These are phyloP conservation scores for Blepharisma japonicum DNA, from an alignment of 73 alveolate genomes.

Conservation along the genomic window DNA sequence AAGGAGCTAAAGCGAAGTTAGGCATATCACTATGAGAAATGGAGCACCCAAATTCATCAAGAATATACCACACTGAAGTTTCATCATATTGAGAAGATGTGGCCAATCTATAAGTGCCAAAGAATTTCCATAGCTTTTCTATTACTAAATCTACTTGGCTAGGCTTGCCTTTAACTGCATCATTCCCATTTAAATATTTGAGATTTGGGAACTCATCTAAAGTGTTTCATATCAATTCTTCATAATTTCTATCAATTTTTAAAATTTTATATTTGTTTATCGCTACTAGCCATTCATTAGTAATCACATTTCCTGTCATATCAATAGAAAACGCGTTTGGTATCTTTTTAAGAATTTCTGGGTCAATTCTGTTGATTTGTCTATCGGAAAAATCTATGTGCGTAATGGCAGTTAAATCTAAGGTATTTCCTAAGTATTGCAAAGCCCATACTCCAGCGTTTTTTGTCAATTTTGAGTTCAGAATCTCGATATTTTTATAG, in stretches of 20 bases:
- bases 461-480: conserved; percentile 69
- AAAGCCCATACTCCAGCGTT: conserved; percentile 79
- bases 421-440: conserved; percentile 41
- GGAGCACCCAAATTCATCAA: conserved; percentile 89
- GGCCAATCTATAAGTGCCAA: conserved; percentile 80
- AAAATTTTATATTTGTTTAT: background rate
- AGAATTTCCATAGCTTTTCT: conserved; percentile 68
- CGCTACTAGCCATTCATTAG: conserved; percentile 24
- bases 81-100: conserved; percentile 79
- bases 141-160: conserved; percentile 25
- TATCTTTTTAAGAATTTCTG: conserved; percentile 50
- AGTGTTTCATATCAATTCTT: conserved; percentile 2
- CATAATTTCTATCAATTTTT: background rate
- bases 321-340: conserved; percentile 43
- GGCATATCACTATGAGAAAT: conserved; percentile 90
- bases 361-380: conserved; percentile 45
- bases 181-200: conserved; percentile 34
- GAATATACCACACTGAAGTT: conserved; percentile 82
- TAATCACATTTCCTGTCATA: conserved; percentile 33
- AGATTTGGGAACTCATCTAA: conserved; percentile 11
- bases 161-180: conserved; percentile 47
- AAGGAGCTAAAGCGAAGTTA: conserved; percentile 82
- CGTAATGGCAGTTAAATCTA: conserved; percentile 43
- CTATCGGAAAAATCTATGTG: conserved; percentile 66
- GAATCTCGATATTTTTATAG: conserved; percentile 61